Percentiles rank a stretch among this genome's conserved stretches.
Evolutionary conservation across 2,329 filamentous ascomycete genomes (phyloP).

Genomic region (Thermoascus crustaceus): DNA sequence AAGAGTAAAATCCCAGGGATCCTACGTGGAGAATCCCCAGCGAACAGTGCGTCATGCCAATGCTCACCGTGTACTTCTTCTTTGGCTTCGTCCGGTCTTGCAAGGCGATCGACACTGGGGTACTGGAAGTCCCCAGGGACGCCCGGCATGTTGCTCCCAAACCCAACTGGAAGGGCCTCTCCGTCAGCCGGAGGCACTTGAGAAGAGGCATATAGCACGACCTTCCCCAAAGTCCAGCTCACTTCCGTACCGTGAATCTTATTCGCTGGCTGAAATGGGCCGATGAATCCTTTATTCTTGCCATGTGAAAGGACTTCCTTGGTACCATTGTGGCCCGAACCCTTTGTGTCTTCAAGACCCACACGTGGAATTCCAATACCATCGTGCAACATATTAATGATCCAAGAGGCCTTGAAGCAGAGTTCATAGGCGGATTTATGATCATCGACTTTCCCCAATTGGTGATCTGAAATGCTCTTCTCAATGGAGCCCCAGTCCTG

Average conservation of each 20-base stretch:
- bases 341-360: slow-evolving; percentile 58
- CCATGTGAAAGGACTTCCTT: slow-evolving; percentile 60
- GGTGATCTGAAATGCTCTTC: slow-evolving; percentile 53
- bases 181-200: slow-evolving; percentile 62
- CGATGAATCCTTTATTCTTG: slow-evolving; percentile 66
- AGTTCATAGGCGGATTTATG: slow-evolving; percentile 70
- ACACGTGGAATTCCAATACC: slow-evolving; percentile 88
- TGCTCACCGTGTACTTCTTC: slow-evolving; percentile 40
- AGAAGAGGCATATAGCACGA: slow-evolving; percentile 87
- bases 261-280: slow-evolving; percentile 86
- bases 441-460: slow-evolving; percentile 69
- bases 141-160: slow-evolving; percentile 70
- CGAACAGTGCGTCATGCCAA: slow-evolving; percentile 56
- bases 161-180: slow-evolving; percentile 70
- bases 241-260: slow-evolving; percentile 88
- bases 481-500: slow-evolving; percentile 74
- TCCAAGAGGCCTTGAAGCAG: slow-evolving; percentile 97
- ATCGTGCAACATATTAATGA: slow-evolving; percentile 93
- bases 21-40: slow-evolving; percentile 57
- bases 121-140: slow-evolving; percentile 75
- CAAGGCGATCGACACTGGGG: slow-evolving; percentile 42
- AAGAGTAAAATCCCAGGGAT: slow-evolving; percentile 71
- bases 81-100: slow-evolving; percentile 22
- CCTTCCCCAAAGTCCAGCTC: slow-evolving; percentile 95
- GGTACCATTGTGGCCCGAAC: slow-evolving; percentile 58